Evolutionary conservation across 2,329 filamentous ascomycete species (phyloP), one percentile per base, ranked within the genome.

Genomic region (Talaromyces albobiverticillius): DNA sequence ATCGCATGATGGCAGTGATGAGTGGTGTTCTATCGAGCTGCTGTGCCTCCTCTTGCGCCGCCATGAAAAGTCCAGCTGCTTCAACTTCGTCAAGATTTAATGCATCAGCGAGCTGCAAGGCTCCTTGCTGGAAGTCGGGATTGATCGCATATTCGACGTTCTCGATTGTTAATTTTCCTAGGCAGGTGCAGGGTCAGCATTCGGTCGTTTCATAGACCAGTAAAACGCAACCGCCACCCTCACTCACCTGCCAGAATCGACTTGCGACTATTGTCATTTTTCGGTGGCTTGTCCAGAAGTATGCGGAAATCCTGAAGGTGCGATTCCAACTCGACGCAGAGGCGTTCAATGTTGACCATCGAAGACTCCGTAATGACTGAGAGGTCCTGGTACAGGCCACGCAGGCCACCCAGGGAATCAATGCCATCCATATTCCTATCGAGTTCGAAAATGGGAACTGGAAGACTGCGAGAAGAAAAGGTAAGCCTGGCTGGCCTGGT

Each of bases 61-160:
- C 85, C 49, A 95, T 76, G 54, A 95, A 83, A 47, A 94, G 82
- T 61, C 82, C 81, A 9, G 90, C 89, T 16, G 93, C 88, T 63
- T 94, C 84, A 54, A 95, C 69, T 72, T 99, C 95, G 72, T 99
- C 92, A 50, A 99, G 79, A 64, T 96, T 86, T 58, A 96, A 79
- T 62, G 90, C 89, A 70, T 97, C 92, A 53, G 93, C 89, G 34
- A 99, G 79, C 63, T 90, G 83, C 29, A 95, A 79, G 22, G 86
- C 83, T 61, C 87, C 85, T 70, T 96, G 87, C 66, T 93, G 85
- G 72, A 99, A 97, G 58, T 90, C 86, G 53, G 89, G 82, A 72
- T 95, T 96, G 75, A 99, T 78, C 20, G 81, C 77, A 71, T 90
- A 97, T 64, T 92, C 84, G 31, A 83, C 81, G 58, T 85, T 87